Evolutionary conservation across 1,284 basidiomycete species (phyloP).

Genomic region (Sporisorium reilianum): DNA sequence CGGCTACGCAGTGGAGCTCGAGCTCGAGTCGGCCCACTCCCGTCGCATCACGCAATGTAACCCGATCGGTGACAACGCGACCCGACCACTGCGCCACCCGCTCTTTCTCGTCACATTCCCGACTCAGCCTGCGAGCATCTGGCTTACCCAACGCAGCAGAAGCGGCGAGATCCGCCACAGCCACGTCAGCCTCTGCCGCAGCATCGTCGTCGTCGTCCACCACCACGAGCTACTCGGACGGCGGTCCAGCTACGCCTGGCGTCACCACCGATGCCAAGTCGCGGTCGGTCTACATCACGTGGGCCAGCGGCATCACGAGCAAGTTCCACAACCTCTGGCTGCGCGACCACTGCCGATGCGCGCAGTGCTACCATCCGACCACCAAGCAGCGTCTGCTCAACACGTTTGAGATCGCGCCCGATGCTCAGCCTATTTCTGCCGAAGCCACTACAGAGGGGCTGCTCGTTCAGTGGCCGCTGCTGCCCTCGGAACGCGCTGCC

Average conservation of each 20-base stretch:
- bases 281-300: constrained; percentile 38
- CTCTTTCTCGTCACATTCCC: constrained; percentile 14
- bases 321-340: constrained; percentile 77
- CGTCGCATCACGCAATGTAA: constrained; percentile 11
- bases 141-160: constrained; percentile 8
- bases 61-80: not conserved
- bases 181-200: constrained; percentile 1
- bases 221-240: constrained; percentile 25
- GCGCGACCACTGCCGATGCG: constrained; percentile 88
- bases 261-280: constrained; percentile 30
- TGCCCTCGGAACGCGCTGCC: constrained; percentile 36
- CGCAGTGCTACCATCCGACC: constrained; percentile 84
- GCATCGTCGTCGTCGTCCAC: no score
- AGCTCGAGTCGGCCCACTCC: constrained; percentile 7
- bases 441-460: constrained; percentile 76
- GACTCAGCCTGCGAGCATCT: constrained; percentile 8
- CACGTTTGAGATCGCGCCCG: constrained; percentile 85
- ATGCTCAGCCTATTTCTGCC: constrained; percentile 78
- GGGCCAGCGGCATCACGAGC: constrained; percentile 50
- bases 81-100: not conserved
- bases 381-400: constrained; percentile 91
- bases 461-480: constrained; percentile 75
- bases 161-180: not conserved
- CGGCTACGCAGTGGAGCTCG: constrained; percentile 7
- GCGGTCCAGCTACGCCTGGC: constrained; percentile 29